Evolutionary conservation across 2,329 filamentous ascomycete genomes (phyloP).

Genomic region (Cercospora janseana): DNA sequence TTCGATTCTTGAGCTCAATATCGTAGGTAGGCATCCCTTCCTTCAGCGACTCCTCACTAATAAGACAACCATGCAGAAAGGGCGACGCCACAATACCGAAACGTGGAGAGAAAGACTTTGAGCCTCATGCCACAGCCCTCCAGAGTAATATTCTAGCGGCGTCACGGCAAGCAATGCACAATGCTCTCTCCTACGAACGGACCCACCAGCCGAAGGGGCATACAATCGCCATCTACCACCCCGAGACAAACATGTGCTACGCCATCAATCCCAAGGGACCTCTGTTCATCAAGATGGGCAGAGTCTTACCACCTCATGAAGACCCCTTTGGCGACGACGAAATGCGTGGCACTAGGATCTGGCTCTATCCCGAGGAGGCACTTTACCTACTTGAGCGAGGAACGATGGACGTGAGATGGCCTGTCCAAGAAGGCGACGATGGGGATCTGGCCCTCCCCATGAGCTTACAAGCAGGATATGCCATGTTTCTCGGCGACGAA

Average conservation of each 20-base stretch:
- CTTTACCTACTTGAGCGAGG: constrained; percentile 87
- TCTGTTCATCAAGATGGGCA: constrained; percentile 75
- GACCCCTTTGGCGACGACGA: constrained; percentile 37
- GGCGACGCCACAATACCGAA: constrained; percentile 65
- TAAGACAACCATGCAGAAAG: constrained; percentile 21
- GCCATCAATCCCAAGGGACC: constrained; percentile 70
- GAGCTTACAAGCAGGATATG: constrained; percentile 87
- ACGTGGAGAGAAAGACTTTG: constrained; percentile 95
- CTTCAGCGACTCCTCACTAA: too few relatives aligned
- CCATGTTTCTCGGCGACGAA: constrained; percentile 73
- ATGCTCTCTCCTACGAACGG: constrained; percentile 75
- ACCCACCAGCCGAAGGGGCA: constrained; percentile 67
- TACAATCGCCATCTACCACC: constrained; percentile 71
- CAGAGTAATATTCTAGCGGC: constrained; percentile 76
- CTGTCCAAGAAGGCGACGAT: constrained; percentile 46
- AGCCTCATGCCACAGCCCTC: constrained; percentile 80
- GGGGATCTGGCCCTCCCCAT: constrained; percentile 71
- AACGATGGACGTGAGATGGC: constrained; percentile 84
- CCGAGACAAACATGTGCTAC: constrained; percentile 57
- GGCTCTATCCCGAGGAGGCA: constrained; percentile 89
- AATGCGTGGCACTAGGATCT: constrained; percentile 49
- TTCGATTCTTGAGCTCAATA: constrained; percentile 66
- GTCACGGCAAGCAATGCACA: constrained; percentile 83
- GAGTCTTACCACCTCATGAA: constrained; percentile 57
- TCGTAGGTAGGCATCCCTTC: too few relatives aligned